These are phyloP conservation scores for Hypoxylon sp. DNA, from an alignment of 2,329 filamentous ascomycete species.

Conservation along the genomic window DNA sequence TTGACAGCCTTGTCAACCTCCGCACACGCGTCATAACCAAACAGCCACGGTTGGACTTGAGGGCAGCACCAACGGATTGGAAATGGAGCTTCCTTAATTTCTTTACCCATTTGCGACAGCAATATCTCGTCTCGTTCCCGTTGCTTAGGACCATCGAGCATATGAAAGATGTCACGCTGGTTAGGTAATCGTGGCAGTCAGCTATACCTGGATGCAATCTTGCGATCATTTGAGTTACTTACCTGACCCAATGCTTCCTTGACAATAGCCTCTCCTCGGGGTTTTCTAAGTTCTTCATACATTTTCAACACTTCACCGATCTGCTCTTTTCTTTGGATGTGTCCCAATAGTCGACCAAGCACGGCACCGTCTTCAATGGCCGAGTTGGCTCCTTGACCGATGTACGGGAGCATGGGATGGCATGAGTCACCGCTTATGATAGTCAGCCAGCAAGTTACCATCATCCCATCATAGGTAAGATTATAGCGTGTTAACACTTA, in stretches of 20 bases:
- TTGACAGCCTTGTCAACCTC: constrained; percentile 60
- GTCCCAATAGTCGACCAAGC: constrained; percentile 67
- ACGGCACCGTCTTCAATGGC: constrained; percentile 76
- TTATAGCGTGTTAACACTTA: constrained; percentile 51
- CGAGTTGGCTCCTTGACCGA: constrained; percentile 75
- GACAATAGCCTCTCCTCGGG: constrained; percentile 65
- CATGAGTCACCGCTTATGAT: constrained; percentile 66
- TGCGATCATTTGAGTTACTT: constrained; percentile 2
- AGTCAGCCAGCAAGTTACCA: neutral
- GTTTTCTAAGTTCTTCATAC: constrained; percentile 62
- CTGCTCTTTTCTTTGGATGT: constrained; percentile 59
- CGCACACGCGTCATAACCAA: constrained; percentile 70
- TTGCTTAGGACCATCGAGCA: constrained; percentile 68
- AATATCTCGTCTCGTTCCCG: constrained; percentile 68
- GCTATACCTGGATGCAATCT: neutral
- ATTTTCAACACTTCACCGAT: constrained; percentile 58
- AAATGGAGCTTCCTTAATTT: constrained; percentile 64
- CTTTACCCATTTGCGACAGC: constrained; percentile 63
- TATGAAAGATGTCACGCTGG: constrained; percentile 64
- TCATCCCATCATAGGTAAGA: neutral
- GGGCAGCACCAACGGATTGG: constrained; percentile 74
- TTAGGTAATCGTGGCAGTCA: neutral
- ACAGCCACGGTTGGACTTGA: constrained; percentile 72
- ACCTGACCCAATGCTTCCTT: constrained; percentile 69
- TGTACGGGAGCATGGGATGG: constrained; percentile 72